A percentile compares a stretch with the other conserved stretches of the same genome.
These are phyloP conservation scores for Brassica hybrid DNA, from an alignment of 441 rosid species.

Conservation along the genomic window DNA sequence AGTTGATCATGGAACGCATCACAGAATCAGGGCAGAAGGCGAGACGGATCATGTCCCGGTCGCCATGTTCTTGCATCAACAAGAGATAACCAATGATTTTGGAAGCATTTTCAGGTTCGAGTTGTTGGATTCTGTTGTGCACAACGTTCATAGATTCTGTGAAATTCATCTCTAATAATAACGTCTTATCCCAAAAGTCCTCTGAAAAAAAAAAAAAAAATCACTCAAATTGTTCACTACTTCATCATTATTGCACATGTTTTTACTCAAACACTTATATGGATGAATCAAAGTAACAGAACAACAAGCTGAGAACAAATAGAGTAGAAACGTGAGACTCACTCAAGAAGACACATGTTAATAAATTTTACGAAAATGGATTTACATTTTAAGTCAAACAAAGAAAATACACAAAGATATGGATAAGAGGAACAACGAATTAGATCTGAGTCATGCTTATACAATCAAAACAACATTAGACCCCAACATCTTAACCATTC, in stretches of 20 bases:
- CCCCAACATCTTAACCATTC: background rate
- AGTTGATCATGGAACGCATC: constrained; percentile 60
- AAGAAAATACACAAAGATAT: background rate
- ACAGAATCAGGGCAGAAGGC: constrained; percentile 77
- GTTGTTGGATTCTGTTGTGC: constrained; percentile 74
- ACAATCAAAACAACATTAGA: constrained; percentile 6
- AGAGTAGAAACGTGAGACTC: constrained; percentile 24
- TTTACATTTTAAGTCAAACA: constrained; percentile 23
- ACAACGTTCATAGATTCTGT: constrained; percentile 78
- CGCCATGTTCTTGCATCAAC: constrained; percentile 66
- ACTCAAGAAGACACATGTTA: constrained; percentile 32
- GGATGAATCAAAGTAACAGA: background rate
- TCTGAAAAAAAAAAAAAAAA: constrained; percentile 10
- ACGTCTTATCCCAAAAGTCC: background rate
- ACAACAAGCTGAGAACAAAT: constrained; percentile 13
- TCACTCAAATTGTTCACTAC: background rate
- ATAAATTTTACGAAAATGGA: background rate
- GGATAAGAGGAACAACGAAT: constrained; percentile 12
- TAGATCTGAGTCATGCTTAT: constrained; percentile 17
- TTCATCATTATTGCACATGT: background rate
- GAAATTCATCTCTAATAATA: constrained; percentile 62
- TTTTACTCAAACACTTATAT: background rate
- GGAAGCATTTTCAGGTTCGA: constrained; percentile 85
- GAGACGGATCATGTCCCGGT: constrained; percentile 81
- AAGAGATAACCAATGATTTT: constrained; percentile 82